These are phyloP conservation scores for Starmera amethionina DNA, from an alignment of 805 yeast genomes.

Conservation along the genomic window DNA sequence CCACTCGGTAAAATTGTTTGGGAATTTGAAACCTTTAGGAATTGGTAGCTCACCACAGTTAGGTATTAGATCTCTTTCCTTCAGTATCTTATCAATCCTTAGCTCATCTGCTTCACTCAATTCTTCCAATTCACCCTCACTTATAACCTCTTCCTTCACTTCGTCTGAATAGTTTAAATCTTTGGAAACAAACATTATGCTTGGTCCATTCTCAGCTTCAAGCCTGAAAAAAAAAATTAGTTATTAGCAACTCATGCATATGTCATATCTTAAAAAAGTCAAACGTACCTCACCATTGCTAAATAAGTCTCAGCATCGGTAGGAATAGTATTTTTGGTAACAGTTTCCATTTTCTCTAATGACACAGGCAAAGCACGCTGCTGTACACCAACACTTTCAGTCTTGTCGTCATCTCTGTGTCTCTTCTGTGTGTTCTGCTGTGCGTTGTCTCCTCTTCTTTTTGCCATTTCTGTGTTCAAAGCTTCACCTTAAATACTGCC, in stretches of 20 bases:
- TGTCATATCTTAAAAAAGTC: too few species aligned
- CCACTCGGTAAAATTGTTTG: slow-evolving; percentile 18
- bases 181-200: slow-evolving; percentile 4
- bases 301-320: slow-evolving; percentile 17
- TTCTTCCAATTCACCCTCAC: slow-evolving; percentile 1
- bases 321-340: slow-evolving; percentile 11
- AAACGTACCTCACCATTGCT: slow-evolving; percentile 13
- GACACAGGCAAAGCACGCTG: slow-evolving; percentile 16
- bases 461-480: too few species aligned
- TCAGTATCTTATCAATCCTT: slow-evolving; percentile 2
- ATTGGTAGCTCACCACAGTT: slow-evolving; percentile 4
- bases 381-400: slow-evolving; percentile 5
- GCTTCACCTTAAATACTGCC: too few species aligned
- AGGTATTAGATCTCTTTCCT: slow-evolving; percentile 6
- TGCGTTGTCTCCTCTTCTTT: too few species aligned
- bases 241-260: not conserved
- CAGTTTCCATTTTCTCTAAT: slow-evolving; percentile 4
- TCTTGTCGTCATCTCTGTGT: too few species aligned
- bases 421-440: too few species aligned
- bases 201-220: slow-evolving; percentile 8
- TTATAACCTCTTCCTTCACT: slow-evolving; percentile 2
- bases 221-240: not conserved
- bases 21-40: slow-evolving; percentile 12
- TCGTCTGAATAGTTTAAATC: slow-evolving; percentile 3
- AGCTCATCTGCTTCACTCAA: not conserved